Percentiles rank a stretch among this genome's conserved stretches.
These are phyloP conservation scores for Pestalotiopsis sp. DNA, from an alignment of 2,329 filamentous ascomycete genomes.

Conservation along the genomic window DNA sequence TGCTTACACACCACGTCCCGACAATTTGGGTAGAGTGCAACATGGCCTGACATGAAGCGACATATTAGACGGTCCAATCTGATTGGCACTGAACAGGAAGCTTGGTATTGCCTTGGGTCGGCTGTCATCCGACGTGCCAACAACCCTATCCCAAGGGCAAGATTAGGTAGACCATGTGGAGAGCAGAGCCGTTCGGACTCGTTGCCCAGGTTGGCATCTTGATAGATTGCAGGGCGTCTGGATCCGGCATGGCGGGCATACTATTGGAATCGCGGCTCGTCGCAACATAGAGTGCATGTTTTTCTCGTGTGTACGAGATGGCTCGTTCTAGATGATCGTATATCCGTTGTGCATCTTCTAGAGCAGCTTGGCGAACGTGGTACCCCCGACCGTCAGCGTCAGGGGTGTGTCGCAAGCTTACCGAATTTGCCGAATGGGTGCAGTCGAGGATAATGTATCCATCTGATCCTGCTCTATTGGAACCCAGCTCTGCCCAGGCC, in stretches of 20 bases:
- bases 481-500: background rate
- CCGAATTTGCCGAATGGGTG: background rate
- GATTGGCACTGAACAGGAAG: background rate
- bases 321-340: background rate
- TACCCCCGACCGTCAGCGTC: background rate
- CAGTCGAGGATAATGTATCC: background rate
- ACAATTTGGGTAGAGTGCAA: constrained; percentile 5
- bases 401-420: background rate
- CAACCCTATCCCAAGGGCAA: background rate
- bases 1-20: background rate
- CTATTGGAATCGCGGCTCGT: background rate
- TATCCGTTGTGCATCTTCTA: background rate
- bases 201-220: background rate
- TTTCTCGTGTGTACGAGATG: background rate
- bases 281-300: background rate
- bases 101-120: constrained; percentile 6
- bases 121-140: background rate
- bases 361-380: background rate
- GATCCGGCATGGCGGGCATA: background rate
- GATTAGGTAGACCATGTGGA: background rate
- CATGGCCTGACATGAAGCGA: constrained; percentile 5
- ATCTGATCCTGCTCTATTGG: background rate
- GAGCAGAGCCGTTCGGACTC: background rate
- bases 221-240: background rate
- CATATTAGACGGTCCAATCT: background rate